These are phyloP conservation scores for Bathelium albidoporum DNA, from an alignment of 495 filamentous ascomycete species.

Conservation along the genomic window DNA sequence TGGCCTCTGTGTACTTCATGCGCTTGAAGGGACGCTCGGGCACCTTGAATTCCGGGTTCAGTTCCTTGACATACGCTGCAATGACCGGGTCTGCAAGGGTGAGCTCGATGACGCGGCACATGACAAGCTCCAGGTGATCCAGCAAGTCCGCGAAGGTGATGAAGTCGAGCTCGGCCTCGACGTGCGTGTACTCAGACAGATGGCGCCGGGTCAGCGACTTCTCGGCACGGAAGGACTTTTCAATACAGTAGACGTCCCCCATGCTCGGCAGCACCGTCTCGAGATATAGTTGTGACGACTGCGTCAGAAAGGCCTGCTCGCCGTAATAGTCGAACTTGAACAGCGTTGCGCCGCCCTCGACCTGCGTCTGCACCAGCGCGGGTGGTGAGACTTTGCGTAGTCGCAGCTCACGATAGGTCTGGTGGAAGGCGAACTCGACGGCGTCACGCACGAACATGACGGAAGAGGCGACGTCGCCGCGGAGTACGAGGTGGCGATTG, in stretches of 20 bases:
- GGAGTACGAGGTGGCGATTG: constrained; percentile 82
- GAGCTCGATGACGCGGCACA: constrained; percentile 74
- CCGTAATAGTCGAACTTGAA: constrained; percentile 94
- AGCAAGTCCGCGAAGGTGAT: constrained; percentile 90
- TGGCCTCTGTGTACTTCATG: constrained; percentile 92
- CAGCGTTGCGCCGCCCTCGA: constrained; percentile 89
- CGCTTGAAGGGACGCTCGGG: constrained; percentile 82
- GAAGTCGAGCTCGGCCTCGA: constrained; percentile 95
- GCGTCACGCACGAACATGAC: constrained; percentile 88
- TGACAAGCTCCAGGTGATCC: constrained; percentile 78
- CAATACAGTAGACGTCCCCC: constrained; percentile 93
- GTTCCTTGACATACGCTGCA: constrained; percentile 58
- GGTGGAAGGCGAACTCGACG: constrained; percentile 72
- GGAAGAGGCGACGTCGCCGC: constrained; percentile 75
- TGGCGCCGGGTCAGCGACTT: constrained; percentile 92
- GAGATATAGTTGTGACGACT: constrained; percentile 96
- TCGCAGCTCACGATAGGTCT: constrained; percentile 66
- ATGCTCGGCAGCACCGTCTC: constrained; percentile 87
- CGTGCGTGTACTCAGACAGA: constrained; percentile 90
- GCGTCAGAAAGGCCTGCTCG: constrained; percentile 86
- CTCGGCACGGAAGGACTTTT: constrained; percentile 97
- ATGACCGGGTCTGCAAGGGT: constrained; percentile 62
- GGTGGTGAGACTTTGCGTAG: constrained; percentile 84
- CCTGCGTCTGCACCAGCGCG: constrained; percentile 96
- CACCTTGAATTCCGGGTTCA: constrained; percentile 79